These are phyloP conservation scores for Coemansia sp. DNA, from an alignment of 192 early-diverging fungal genomes.

Conservation along the genomic window DNA sequence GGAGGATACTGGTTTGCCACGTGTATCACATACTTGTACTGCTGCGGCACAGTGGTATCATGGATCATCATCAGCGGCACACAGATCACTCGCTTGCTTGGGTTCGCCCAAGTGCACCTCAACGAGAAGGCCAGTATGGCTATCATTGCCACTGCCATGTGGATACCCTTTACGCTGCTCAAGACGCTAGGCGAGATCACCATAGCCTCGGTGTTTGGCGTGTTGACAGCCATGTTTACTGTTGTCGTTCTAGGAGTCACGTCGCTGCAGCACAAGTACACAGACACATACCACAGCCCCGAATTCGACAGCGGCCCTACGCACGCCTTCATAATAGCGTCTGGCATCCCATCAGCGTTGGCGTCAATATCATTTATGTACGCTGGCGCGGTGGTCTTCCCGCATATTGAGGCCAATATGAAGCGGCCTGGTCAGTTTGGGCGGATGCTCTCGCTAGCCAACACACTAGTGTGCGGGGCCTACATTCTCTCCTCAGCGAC, in stretches of 20 bases:
- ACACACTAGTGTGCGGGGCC: slow-evolving; percentile 64
- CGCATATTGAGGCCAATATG: slow-evolving; percentile 84
- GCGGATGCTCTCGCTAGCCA: slow-evolving; percentile 61
- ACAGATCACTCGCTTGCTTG: slow-evolving; percentile 61
- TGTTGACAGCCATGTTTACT: slow-evolving; percentile 63
- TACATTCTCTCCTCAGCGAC: slow-evolving; percentile 68
- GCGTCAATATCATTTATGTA: slow-evolving; percentile 82
- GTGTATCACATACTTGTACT: slow-evolving; percentile 55
- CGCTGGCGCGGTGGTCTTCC: slow-evolving; percentile 80
- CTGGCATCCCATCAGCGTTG: slow-evolving; percentile 71
- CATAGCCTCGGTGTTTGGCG: slow-evolving; percentile 69
- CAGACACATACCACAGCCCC: slow-evolving; percentile 38
- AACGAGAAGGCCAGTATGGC: slow-evolving; percentile 61
- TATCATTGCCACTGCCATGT: slow-evolving; percentile 62
- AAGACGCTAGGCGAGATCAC: slow-evolving; percentile 80
- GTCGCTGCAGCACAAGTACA: slow-evolving; percentile 41
- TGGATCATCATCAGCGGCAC: slow-evolving; percentile 77
- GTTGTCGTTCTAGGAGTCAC: slow-evolving; percentile 55
- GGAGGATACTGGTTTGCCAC: slow-evolving; percentile 62
- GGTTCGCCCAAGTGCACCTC: slow-evolving; percentile 43
- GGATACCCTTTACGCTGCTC: slow-evolving; percentile 74
- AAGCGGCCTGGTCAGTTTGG: slow-evolving; percentile 64
- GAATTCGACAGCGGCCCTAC: slow-evolving; percentile 24
- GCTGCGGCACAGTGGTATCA: slow-evolving; percentile 66
- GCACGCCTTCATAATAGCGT: slow-evolving; percentile 60